Conservation (phyloP, 345 rosid genomes). For the Stellera chamaejasme region DNA sequence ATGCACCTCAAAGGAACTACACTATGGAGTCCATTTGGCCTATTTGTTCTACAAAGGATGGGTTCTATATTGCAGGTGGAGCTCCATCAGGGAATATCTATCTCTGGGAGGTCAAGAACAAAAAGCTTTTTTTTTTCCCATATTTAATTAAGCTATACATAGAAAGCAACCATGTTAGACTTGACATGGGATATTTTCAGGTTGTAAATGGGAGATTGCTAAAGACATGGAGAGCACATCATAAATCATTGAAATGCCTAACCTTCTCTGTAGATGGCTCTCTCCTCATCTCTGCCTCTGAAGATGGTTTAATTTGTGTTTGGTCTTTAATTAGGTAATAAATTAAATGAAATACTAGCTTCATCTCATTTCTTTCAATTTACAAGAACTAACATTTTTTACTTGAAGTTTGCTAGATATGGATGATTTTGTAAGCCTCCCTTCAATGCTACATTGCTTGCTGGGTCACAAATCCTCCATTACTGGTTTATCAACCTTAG, state of each 20-base stretch:
- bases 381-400: neutral
- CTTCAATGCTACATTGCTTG: slow-evolving; percentile 25
- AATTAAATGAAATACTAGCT: neutral
- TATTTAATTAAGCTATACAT: too few relatives aligned
- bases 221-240: slow-evolving; percentile 38
- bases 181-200: slow-evolving; percentile 17
- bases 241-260: slow-evolving; percentile 34
- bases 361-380: neutral
- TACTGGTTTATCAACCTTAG: slow-evolving; percentile 26
- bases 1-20: slow-evolving; percentile 33
- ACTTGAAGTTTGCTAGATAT: slow-evolving; percentile 24
- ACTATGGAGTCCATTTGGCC: slow-evolving; percentile 48
- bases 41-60: slow-evolving; percentile 33
- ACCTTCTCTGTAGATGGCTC: slow-evolving; percentile 33
- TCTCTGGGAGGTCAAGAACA: slow-evolving; percentile 38
- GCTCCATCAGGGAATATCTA: slow-evolving; percentile 42
- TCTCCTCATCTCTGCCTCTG: slow-evolving; percentile 41
- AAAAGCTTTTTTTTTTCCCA: too few relatives aligned
- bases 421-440: slow-evolving; percentile 22
- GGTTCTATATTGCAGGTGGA: slow-evolving; percentile 42
- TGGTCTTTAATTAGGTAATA: slow-evolving; percentile 51
- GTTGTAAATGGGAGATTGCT: slow-evolving; percentile 38
- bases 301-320: slow-evolving; percentile 34
- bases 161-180: neutral
- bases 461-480: slow-evolving; percentile 36